phyloP scores from a whole-genome alignment of 1,284 basidiomycete genomes.

The Heterobasidion parviporum region DNA sequence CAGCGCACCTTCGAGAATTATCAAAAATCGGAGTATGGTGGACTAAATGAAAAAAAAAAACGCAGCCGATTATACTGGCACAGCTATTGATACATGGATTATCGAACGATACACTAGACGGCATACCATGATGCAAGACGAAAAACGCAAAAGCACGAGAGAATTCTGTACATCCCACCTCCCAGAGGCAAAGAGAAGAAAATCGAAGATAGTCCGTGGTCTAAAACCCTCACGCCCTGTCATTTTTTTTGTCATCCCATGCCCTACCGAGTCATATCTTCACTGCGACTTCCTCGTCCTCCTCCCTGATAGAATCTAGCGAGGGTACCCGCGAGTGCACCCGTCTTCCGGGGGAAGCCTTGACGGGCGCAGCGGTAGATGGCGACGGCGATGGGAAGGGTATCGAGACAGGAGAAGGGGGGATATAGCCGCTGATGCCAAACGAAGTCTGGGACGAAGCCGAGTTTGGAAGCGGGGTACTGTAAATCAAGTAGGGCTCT shows the following conservation, averaged over 20 bases:
- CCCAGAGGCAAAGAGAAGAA: too few species aligned
- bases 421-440: slow-evolving; percentile 6
- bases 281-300: slow-evolving; percentile 8
- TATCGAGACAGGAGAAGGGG: neutral
- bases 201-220: too few species aligned
- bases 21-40: too few species aligned
- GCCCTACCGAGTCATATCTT: neutral
- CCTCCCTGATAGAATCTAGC: slow-evolving; percentile 13
- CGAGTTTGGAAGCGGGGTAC: slow-evolving; percentile 7
- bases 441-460: neutral
- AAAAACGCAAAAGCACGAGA: too few species aligned
- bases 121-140: too few species aligned
- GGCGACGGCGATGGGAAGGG: neutral
- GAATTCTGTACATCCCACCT: too few species aligned
- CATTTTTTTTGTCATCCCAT: too few species aligned
- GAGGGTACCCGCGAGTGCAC: slow-evolving; percentile 10
- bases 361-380: slow-evolving; percentile 8
- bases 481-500: slow-evolving; percentile 13
- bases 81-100: too few species aligned
- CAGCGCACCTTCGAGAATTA: too few species aligned
- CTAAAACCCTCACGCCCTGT: neutral
- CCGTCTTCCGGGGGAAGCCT: slow-evolving; percentile 6
- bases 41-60: too few species aligned
- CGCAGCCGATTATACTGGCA: too few species aligned
- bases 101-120: too few species aligned